Base-by-base conservation (phyloP, 2,329 filamentous ascomycete species). In the Penicillium digitatum region DNA sequence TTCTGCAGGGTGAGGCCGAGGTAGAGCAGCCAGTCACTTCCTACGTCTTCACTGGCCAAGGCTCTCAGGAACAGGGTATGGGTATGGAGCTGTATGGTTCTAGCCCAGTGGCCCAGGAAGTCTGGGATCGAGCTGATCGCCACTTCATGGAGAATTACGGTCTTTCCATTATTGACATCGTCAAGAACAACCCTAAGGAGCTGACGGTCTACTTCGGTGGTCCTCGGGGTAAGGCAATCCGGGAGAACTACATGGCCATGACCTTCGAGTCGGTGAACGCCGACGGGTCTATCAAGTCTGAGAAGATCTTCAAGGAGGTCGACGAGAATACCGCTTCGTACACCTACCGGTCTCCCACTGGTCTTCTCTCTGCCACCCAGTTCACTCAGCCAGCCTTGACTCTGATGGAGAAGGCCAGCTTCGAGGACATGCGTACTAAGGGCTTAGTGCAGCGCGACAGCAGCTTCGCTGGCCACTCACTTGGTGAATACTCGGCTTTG, bases 241-340 rank as follows among this genome's bases (percentile, higher is more conserved):
- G 94, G 60, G 88, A 96, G 71, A 99, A 99, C 78, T 99, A 99
- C 81, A 97, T 97, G 88, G 87, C 93, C 57, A 99, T 99, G 94
- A 97, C 93, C 45, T 99, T 97, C 76, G 94, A 99, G 80, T 95
- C 93, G n/a, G 91, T 99, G 50, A 88, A 88, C 56, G 79, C 89
- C 2, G 94, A 99, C 73, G 94, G 94, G 26, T 85, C 85, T 34
- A 91, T 96, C 79, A 97, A 96, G 77, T 96, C 94, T 0, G 94
- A 99, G 81, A 95, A 93, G 78, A 99, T 99, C 72, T 99, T 99
- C 84, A 97, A 99, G 81, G 92, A 95, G 69, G 92, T 99, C 67
- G 84, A 88, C 68, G 94, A 97, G 77, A 87, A 82, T 71, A 97
- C 93, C 2, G 89, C 89, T 6, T 97, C 89, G 0, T 99, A 99